phyloP scores from a whole-genome alignment of 2,329 filamentous ascomycete species.

The Colletotrichum simmondsii region DNA sequence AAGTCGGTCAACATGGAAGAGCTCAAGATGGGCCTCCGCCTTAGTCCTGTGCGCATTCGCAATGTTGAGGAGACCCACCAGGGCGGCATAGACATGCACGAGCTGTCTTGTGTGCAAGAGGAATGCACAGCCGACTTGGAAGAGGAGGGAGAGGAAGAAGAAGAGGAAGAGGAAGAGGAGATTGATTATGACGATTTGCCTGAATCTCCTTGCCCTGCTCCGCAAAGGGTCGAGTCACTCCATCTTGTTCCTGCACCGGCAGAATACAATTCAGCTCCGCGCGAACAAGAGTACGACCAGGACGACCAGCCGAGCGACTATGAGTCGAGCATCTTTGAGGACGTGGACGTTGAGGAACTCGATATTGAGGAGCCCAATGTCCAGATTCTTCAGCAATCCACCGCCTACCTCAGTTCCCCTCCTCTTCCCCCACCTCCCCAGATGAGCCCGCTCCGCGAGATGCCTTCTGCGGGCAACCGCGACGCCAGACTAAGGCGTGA shows the following conservation, averaged over 20 bases:
- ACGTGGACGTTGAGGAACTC: conserved; percentile 54
- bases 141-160: conserved; percentile 44
- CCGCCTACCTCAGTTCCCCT: conserved; percentile 54
- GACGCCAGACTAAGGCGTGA: conserved; percentile 34
- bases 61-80: conserved; percentile 60
- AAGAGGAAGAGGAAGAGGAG: conserved; percentile 34
- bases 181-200: conserved; percentile 20
- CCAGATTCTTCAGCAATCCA: conserved; percentile 57
- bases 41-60: conserved; percentile 68
- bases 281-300: conserved; percentile 35
- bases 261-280: neutral
- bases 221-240: conserved; percentile 47
- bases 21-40: conserved; percentile 73
- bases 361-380: conserved; percentile 56
- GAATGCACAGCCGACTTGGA: conserved; percentile 55
- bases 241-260: conserved; percentile 51
- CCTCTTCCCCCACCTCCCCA: conserved; percentile 59
- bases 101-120: conserved; percentile 48
- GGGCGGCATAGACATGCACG: conserved; percentile 46
- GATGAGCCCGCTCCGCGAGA: conserved; percentile 62
- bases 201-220: conserved; percentile 41
- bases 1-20: conserved; percentile 77
- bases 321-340: conserved; percentile 57
- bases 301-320: conserved; percentile 47
- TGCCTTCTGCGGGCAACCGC: conserved; percentile 52